These are phyloP conservation scores for Gloeopeniophorella convolvens DNA, from an alignment of 768 basidiomycete genomes.

Conservation along the genomic window DNA sequence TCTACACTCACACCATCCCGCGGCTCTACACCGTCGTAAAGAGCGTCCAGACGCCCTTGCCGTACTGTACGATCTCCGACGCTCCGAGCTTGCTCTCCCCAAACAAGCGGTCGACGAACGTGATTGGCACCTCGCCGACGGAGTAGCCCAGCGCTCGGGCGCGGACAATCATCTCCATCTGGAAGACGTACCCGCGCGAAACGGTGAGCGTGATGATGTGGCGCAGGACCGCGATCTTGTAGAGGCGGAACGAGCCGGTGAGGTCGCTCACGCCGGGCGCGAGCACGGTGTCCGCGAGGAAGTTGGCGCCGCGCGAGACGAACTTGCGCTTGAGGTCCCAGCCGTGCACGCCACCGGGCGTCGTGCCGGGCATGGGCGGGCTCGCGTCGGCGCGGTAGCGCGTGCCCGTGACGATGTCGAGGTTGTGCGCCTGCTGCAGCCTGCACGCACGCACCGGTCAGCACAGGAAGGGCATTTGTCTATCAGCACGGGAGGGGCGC, in stretches of 20 bases:
- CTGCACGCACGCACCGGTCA: constrained; percentile 32
- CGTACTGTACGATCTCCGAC: constrained; percentile 82
- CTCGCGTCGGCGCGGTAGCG: constrained; percentile 66
- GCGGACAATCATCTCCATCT: constrained; percentile 98
- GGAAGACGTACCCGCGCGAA: constrained; percentile 91
- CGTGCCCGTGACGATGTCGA: constrained; percentile 92
- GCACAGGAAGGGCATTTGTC: not conserved
- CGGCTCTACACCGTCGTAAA: constrained; percentile 71
- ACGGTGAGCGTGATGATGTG: constrained; percentile 81
- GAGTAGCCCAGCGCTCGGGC: constrained; percentile 78
- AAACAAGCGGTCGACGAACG: constrained; percentile 90
- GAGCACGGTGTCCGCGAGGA: constrained; percentile 79
- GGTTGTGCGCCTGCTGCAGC: constrained; percentile 76
- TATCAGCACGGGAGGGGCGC: constrained; percentile 10
- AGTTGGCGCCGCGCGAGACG: constrained; percentile 85
- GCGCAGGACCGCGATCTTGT: constrained; percentile 66
- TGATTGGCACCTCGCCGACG: constrained; percentile 89
- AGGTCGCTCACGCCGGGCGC: constrained; percentile 84
- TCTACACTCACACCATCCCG: too few relatives aligned
- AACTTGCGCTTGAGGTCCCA: constrained; percentile 91
- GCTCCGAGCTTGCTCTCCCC: constrained; percentile 91
- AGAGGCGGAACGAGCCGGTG: constrained; percentile 85
- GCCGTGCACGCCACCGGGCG: constrained; percentile 82
- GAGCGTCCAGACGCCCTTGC: constrained; percentile 76
- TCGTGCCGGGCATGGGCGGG: constrained; percentile 49